Evolutionary conservation across 1,284 basidiomycete species (phyloP).

Genomic region (Microbotryum scabiosae): DNA sequence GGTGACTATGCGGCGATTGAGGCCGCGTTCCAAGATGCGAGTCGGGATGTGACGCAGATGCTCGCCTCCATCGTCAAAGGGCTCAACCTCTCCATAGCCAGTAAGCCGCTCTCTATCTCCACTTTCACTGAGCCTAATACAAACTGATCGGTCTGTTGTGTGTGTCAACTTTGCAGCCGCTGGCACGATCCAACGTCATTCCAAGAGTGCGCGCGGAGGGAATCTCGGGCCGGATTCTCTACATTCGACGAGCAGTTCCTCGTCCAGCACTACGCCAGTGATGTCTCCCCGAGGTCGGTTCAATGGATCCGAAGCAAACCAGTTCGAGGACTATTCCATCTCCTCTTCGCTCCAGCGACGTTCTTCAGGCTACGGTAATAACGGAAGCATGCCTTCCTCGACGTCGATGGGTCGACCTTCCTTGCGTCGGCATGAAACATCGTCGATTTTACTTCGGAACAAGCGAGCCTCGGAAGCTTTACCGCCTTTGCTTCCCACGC

Average conservation of each 20-base stretch:
- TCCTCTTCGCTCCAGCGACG: no score
- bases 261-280: neutral
- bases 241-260: neutral
- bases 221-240: neutral
- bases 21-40: neutral
- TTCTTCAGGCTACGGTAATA: no score
- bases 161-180: no score
- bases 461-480: neutral
- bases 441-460: neutral
- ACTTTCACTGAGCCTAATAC: no score
- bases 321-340: neutral
- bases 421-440: neutral
- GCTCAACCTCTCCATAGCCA: no score
- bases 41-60: no score
- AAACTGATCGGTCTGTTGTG: no score
- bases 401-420: neutral
- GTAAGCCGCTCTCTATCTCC: no score
- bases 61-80: no score
- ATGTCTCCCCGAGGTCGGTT: neutral
- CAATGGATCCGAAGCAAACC: slow-evolving; percentile 3
- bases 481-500: neutral
- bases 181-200: no score
- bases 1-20: slow-evolving; percentile 5
- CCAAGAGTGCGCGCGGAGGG: neutral
- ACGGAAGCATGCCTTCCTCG: no score